Conservation (phyloP, 1,284 basidiomycete species). For the Ganoderma meredithae region DNA sequence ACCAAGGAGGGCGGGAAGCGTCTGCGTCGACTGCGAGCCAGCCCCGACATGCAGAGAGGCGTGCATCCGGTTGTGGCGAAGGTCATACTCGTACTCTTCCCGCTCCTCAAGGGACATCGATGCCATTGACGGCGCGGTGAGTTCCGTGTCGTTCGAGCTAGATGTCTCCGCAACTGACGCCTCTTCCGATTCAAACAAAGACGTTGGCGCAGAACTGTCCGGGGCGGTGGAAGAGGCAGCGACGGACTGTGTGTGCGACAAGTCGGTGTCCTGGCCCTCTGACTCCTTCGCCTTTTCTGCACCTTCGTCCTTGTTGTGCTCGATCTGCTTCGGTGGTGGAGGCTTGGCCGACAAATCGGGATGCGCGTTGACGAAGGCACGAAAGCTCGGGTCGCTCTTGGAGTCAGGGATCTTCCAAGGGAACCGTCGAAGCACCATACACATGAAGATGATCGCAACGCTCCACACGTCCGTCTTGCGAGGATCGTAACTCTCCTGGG, state of each 20-base stretch:
- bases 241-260: slow-evolving; percentile 26
- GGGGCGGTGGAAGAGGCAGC: slow-evolving; percentile 23
- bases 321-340: slow-evolving; percentile 28
- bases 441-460: slow-evolving; percentile 98
- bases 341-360: slow-evolving; percentile 79
- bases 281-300: slow-evolving; percentile 21
- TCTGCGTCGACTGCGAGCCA: slow-evolving; percentile 42
- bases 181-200: slow-evolving; percentile 25
- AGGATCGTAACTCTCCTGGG: slow-evolving; percentile 87
- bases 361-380: slow-evolving; percentile 91
- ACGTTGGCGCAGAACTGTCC: slow-evolving; percentile 27
- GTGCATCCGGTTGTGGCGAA: slow-evolving; percentile 32
- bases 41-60: slow-evolving; percentile 35
- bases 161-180: slow-evolving; percentile 34
- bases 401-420: slow-evolving; percentile 99
- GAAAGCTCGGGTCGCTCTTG: slow-evolving; percentile 92
- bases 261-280: slow-evolving; percentile 13
- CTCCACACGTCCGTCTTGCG: slow-evolving; percentile 99
- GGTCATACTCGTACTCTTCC: slow-evolving; percentile 29
- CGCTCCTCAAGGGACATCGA: slow-evolving; percentile 18
- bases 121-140: slow-evolving; percentile 36
- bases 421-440: slow-evolving; percentile 97
- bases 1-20: slow-evolving; percentile 43
- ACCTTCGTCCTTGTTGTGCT: slow-evolving; percentile 23
- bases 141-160: slow-evolving; percentile 29